Evolutionary conservation across 495 filamentous ascomycete species (phyloP).

Genomic region (Neurospora cerealis): DNA sequence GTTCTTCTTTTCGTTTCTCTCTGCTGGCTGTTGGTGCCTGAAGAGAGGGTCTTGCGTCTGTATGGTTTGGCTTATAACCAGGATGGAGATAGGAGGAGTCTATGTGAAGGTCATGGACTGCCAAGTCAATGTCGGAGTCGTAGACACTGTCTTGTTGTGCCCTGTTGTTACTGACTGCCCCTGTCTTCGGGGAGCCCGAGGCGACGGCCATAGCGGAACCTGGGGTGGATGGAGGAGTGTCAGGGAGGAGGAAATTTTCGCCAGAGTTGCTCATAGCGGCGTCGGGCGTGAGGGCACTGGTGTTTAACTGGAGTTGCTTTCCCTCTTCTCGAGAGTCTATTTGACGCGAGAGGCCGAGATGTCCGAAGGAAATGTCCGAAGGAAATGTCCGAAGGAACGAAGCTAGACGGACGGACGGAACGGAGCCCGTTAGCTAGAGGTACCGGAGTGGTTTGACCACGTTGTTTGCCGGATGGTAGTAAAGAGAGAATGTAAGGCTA

Average conservation of each 20-base stretch:
- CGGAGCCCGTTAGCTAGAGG: not conserved
- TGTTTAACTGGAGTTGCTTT: not conserved
- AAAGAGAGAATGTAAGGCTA: not conserved
- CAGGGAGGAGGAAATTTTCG: not conserved
- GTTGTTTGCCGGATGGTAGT: not conserved
- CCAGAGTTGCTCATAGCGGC: not conserved
- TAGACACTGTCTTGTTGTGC: not conserved
- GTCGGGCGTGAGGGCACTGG: not conserved
- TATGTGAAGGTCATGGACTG: not conserved
- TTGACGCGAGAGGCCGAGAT: not conserved
- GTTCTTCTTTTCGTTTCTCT: not conserved
- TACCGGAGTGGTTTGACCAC: not conserved
- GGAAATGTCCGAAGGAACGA: not conserved
- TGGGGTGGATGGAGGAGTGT: not conserved
- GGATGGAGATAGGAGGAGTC: not conserved
- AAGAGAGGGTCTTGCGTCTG: not conserved
- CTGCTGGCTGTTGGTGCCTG: not conserved
- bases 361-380: too few species aligned
- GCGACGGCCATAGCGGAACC: not conserved
- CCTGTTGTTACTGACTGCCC: not conserved
- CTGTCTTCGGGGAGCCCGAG: not conserved
- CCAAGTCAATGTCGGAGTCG: not conserved
- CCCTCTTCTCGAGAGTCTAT: not conserved
- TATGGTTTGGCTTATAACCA: not conserved
- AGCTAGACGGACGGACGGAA: not conserved